Percentiles rank a stretch among this genome's conserved stretches.
These are phyloP conservation scores for Lentinula novae-zelandiae DNA, from an alignment of 1,284 basidiomycete genomes.

Conservation along the genomic window DNA sequence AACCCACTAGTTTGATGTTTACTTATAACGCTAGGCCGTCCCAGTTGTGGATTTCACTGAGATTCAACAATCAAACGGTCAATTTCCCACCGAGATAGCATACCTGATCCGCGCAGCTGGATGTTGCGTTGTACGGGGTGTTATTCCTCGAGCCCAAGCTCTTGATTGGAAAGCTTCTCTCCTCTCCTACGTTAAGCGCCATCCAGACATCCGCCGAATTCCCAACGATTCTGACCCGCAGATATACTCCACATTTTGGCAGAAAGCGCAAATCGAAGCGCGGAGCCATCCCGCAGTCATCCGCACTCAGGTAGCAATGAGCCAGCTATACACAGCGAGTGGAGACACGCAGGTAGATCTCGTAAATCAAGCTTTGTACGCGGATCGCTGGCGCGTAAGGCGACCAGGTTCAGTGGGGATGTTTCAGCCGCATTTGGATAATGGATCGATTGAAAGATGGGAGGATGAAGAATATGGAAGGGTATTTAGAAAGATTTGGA, in stretches of 20 bases:
- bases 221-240: constrained; percentile 2
- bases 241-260: constrained; percentile 10
- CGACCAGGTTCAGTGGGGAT: neutral
- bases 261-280: constrained; percentile 4
- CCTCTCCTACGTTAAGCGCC: constrained; percentile 8
- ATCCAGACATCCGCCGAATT: constrained; percentile 6
- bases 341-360: constrained; percentile 2
- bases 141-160: constrained; percentile 8
- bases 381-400: constrained; percentile 5
- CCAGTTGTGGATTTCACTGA: constrained; percentile 3
- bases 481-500: constrained; percentile 1
- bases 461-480: constrained; percentile 1
- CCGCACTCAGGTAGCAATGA: constrained; percentile 1
- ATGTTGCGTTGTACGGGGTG: constrained; percentile 10
- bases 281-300: neutral
- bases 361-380: neutral
- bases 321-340: neutral
- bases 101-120: neutral
- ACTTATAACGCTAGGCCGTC: neutral
- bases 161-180: constrained; percentile 11
- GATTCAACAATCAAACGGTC: neutral
- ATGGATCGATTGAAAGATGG: constrained; percentile 7
- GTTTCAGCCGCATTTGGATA: constrained; percentile 3
- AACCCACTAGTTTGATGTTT: neutral
- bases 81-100: constrained; percentile 8